Evolutionary conservation across 2,329 filamentous ascomycete genomes (phyloP).

Genomic region (Penicillium sp.): DNA sequence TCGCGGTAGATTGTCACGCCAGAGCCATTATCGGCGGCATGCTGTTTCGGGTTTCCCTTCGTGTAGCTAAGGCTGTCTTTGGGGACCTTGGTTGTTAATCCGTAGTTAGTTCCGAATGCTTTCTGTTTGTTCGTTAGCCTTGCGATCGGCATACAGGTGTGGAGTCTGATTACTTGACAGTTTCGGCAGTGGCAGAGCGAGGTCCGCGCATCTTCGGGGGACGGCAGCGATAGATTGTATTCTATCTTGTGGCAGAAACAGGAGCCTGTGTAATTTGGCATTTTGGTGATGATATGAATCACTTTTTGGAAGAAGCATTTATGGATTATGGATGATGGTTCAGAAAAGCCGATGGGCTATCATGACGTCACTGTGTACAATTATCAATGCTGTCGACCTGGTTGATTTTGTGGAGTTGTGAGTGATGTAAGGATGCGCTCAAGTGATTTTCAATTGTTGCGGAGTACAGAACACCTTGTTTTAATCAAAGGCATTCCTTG

Average conservation of each 20-base stretch:
- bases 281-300: background rate
- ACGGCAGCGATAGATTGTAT: background rate
- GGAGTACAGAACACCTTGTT: too few relatives aligned
- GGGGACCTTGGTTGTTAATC: slow-evolving; percentile 55
- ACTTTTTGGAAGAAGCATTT: too few relatives aligned
- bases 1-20: slow-evolving; percentile 51
- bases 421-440: too few relatives aligned
- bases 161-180: slow-evolving; percentile 46
- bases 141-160: too few relatives aligned
- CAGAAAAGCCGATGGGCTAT: too few relatives aligned
- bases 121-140: slow-evolving; percentile 34
- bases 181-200: slow-evolving; percentile 56
- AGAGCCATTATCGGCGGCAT: slow-evolving; percentile 54
- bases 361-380: too few relatives aligned
- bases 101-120: slow-evolving; percentile 55
- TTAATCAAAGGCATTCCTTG: too few relatives aligned
- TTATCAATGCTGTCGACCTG: too few relatives aligned
- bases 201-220: slow-evolving; percentile 47
- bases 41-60: slow-evolving; percentile 43
- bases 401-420: too few relatives aligned
- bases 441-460: too few relatives aligned
- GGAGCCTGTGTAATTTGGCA: background rate
- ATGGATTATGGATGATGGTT: too few relatives aligned
- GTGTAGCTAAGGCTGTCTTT: slow-evolving; percentile 46
- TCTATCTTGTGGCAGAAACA: background rate